Evolutionary conservation across 371 early-diverging fungal species (phyloP).

Genomic region (Saksenaea oblongispora): DNA sequence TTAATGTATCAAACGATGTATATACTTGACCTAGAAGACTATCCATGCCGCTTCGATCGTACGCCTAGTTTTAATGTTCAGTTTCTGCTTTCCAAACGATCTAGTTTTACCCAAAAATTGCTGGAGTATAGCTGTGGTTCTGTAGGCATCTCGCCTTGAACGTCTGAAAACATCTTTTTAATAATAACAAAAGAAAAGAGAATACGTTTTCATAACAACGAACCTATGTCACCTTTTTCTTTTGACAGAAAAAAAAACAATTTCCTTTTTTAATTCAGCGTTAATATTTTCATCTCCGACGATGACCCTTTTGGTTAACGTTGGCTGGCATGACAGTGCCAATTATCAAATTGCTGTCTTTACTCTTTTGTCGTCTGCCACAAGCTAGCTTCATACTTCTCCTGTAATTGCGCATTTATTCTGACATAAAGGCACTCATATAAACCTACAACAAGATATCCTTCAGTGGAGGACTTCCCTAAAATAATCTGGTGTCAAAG

Average conservation of each 20-base stretch:
- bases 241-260: conserved; percentile 5
- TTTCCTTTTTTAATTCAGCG: background rate
- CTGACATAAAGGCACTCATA: too few species aligned
- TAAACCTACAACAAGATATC: too few species aligned
- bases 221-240: background rate
- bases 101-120: conserved; percentile 33
- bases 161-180: background rate
- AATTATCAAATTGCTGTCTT: too few species aligned
- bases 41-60: conserved; percentile 23
- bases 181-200: background rate
- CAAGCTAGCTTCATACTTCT: too few species aligned
- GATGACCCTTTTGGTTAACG: too few species aligned
- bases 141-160: background rate
- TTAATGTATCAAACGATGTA: conserved; percentile 25
- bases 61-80: conserved; percentile 9
- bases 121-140: conserved; percentile 15
- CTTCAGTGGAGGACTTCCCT: too few species aligned
- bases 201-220: background rate
- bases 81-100: background rate
- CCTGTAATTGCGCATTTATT: too few species aligned
- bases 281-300: too few species aligned
- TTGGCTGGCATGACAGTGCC: too few species aligned
- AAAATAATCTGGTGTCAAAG: too few species aligned
- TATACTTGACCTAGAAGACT: conserved; percentile 23
- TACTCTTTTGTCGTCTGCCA: too few species aligned